These are phyloP conservation scores for Gracilariopsis chorda DNA, from an alignment of 23 red algal species.

Conservation along the genomic window DNA sequence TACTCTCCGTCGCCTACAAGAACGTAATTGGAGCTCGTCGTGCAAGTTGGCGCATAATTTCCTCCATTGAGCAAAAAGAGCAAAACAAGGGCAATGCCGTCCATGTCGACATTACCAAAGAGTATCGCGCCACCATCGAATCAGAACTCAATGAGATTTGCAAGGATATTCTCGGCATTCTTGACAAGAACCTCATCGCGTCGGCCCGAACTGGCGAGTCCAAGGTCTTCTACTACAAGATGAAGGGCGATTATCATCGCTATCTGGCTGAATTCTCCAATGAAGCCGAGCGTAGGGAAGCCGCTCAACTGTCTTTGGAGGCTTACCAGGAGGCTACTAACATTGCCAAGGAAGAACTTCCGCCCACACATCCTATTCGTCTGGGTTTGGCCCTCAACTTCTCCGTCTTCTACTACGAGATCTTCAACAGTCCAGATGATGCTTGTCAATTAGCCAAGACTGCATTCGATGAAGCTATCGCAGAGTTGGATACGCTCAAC, in stretches of 20 bases:
- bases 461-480: constrained; percentile 96
- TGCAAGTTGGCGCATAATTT: constrained; percentile 95
- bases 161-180: constrained; percentile 84
- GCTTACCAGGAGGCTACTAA: constrained; percentile 89
- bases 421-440: constrained; percentile 92
- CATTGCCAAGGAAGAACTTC: constrained; percentile 74
- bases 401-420: constrained; percentile 97
- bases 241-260: constrained; percentile 95
- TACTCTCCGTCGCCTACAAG: constrained; percentile 96
- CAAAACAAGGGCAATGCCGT: constrained; percentile 88
- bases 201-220: constrained; percentile 79
- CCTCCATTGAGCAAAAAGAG: constrained; percentile 95
- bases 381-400: constrained; percentile 96
- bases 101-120: constrained; percentile 92
- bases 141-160: constrained; percentile 82
- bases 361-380: constrained; percentile 93
- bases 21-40: constrained; percentile 94
- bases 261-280: constrained; percentile 92
- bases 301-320: constrained; percentile 80
- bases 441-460: constrained; percentile 92
- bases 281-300: constrained; percentile 71
- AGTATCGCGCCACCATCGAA: constrained; percentile 93
- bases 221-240: constrained; percentile 86
- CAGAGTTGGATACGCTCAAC: constrained; percentile 88
- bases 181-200: constrained; percentile 89